Evolutionary conservation across 2,329 filamentous ascomycete species (phyloP), one percentile per base, ranked within the genome.

Genomic region (Microsporum audouinii): DNA sequence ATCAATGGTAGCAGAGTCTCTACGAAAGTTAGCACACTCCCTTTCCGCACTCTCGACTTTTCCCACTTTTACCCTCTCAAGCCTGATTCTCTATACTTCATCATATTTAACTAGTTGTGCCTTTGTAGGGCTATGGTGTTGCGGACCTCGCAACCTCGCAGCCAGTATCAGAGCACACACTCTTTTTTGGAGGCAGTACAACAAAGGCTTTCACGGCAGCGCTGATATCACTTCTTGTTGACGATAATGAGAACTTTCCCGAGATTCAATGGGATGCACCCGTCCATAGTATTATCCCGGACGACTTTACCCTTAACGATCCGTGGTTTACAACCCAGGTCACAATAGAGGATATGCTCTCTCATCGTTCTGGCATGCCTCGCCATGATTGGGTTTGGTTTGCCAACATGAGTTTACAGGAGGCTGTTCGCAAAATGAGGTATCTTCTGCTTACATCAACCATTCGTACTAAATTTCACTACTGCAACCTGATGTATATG

Each of bases 201-300:
- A 81, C 80, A 14, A 85, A 84, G 66, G 78, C 80, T 2, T 76
- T 82, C 45, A 79, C 77, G 0, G 76, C 78, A 1, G 80, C 80
- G 1, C 73, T 75, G 0, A 68, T 85, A 0, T 75, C 78, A 1
- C 67, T 83, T 3, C 76, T 70, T 2, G 66, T 70, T 12, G 64
- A 68, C 36, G 67, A 69, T 38, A 59, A 62, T 27, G 66, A 69
- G 7, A 69, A 69, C 3, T 68, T 66, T 56, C 63, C 66, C 0
- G 45, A 68, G 14, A 63, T 66, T 49, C 63, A 66, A 45, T 66
- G 64, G 64, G 55, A 63, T 1, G 64, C 65, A 3, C 61, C 63
- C 17, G 41, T 66, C 31, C 61, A 59, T 31, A 47, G 53, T 29
- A 56, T 66, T 29, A 63, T 66, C 39, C 64, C 61, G 5, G 65